phyloP scores from a whole-genome alignment of 306 rosid genomes.

The Phaseolus lunatus region DNA sequence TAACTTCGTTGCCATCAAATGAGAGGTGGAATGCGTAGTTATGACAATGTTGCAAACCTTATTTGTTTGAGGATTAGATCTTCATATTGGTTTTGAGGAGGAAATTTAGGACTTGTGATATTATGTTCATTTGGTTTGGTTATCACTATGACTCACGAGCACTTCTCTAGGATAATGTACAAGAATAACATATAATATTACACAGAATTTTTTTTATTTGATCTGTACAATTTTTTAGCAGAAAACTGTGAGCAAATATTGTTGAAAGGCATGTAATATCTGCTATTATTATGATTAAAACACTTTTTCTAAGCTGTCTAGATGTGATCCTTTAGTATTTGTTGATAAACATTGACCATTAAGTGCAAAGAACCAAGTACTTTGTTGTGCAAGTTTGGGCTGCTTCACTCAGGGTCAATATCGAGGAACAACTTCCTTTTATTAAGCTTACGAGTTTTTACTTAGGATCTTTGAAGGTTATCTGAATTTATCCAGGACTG shows the following conservation, averaged over 20 bases:
- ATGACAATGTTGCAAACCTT: neutral
- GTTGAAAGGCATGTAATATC: neutral
- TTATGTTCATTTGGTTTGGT: neutral
- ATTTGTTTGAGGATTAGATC: neutral
- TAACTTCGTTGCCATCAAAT: neutral
- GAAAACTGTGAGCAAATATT: neutral
- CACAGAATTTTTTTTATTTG: neutral
- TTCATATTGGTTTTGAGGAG: neutral
- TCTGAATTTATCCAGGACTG: neutral
- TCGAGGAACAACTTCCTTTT: conserved; percentile 4
- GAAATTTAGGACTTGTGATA: neutral
- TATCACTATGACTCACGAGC: neutral
- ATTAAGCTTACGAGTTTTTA: neutral
- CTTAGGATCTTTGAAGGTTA: neutral
- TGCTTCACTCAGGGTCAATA: conserved; percentile 1
- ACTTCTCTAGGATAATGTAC: neutral
- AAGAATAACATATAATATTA: neutral
- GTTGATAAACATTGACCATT: neutral
- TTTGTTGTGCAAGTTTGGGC: neutral
- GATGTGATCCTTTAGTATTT: neutral
- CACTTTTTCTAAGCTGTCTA: neutral
- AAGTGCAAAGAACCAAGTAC: conserved; percentile 15
- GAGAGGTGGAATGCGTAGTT: neutral
- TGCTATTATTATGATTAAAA: neutral
- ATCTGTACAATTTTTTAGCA: neutral